phyloP scores from a whole-genome alignment of 352 stramenopile genomes.

The Aphanomyces cochlioides region DNA sequence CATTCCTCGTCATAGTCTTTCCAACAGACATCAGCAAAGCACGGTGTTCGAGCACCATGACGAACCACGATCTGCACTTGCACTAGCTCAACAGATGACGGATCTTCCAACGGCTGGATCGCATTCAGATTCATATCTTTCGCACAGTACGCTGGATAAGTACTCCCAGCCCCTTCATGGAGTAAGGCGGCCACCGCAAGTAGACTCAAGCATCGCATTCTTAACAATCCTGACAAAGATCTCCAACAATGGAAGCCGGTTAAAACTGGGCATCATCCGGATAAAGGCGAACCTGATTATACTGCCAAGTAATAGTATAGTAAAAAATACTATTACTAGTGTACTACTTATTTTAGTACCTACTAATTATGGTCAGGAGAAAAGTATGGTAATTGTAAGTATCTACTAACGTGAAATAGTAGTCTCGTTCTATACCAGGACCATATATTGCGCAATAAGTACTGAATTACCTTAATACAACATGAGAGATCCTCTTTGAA shows the following conservation, averaged over 20 bases:
- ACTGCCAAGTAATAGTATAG: too few species aligned
- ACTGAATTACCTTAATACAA: too few species aligned
- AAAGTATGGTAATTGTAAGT: too few species aligned
- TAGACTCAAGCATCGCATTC: too few species aligned
- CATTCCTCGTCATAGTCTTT: conserved; percentile 26
- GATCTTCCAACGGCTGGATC: conserved; percentile 17
- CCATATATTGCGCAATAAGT: too few species aligned
- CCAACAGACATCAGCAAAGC: conserved; percentile 15
- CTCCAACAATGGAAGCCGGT: background rate
- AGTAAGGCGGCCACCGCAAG: background rate
- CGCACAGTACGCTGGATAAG: conserved; percentile 22
- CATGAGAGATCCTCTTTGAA: too few species aligned
- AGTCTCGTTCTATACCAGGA: too few species aligned
- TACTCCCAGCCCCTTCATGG: background rate
- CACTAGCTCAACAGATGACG: background rate
- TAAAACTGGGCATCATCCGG: background rate
- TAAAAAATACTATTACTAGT: too few species aligned
- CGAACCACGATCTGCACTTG: conserved; percentile 29
- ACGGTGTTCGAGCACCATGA: conserved; percentile 23
- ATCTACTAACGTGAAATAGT: too few species aligned
- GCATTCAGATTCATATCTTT: conserved; percentile 27
- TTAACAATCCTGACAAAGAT: too few species aligned
- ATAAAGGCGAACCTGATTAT: background rate
- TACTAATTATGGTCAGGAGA: too few species aligned
- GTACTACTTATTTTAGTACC: too few species aligned